Percentiles rank a stretch among this genome's conserved stretches.
These are phyloP conservation scores for Ilex aquifolium DNA, from an alignment of 257 asterid genomes.

Conservation along the genomic window DNA sequence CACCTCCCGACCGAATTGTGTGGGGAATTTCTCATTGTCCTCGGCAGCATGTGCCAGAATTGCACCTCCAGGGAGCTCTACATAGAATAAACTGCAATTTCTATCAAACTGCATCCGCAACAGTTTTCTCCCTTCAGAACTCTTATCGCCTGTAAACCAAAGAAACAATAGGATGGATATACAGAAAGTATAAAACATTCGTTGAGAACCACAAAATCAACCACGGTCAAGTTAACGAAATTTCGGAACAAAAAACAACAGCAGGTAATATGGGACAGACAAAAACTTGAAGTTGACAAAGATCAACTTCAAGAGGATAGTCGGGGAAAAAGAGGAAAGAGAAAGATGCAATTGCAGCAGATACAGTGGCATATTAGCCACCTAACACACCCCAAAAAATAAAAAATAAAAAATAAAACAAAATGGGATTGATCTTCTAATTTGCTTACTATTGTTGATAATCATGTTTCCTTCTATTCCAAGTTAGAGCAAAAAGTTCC, in stretches of 20 bases:
- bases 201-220: neutral
- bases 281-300: neutral
- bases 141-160: conserved; percentile 46
- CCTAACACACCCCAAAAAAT: neutral
- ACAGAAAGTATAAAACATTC: conserved; percentile 2
- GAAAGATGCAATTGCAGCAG: neutral
- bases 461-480: too few relatives aligned
- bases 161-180: conserved; percentile 9
- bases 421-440: neutral
- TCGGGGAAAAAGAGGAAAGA: neutral
- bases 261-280: neutral
- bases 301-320: neutral
- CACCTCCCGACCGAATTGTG: conserved; percentile 98
- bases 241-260: neutral
- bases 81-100: conserved; percentile 74
- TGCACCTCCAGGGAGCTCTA: conserved; percentile 81
- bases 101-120: conserved; percentile 50
- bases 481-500: too few relatives aligned
- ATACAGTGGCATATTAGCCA: neutral
- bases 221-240: neutral
- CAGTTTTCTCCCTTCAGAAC: conserved; percentile 44
- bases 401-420: too few relatives aligned
- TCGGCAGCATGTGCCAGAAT: conserved; percentile 60
- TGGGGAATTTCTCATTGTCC: conserved; percentile 80
- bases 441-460: too few relatives aligned